These are phyloP conservation scores for Podochytrium sp. DNA, from an alignment of 192 early-diverging fungal species.

Conservation along the genomic window DNA sequence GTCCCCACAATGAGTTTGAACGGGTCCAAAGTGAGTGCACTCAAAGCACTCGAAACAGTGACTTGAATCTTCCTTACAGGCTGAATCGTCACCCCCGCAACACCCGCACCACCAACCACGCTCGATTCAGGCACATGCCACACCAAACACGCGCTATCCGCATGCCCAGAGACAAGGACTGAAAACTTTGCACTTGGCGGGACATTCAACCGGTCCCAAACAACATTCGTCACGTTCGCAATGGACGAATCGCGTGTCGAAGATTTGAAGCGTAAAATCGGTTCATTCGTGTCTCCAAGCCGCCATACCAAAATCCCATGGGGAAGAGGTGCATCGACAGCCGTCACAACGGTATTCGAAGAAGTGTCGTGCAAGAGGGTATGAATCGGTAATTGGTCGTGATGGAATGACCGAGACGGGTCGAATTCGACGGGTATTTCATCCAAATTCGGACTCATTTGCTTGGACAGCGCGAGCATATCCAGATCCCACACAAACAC, in stretches of 20 bases:
- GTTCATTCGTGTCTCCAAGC: neutral
- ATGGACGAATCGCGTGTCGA: neutral
- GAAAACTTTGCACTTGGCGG: neutral
- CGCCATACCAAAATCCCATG: neutral
- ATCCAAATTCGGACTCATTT: neutral
- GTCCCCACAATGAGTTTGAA: constrained; percentile 28
- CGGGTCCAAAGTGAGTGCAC: constrained; percentile 15
- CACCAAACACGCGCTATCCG: neutral
- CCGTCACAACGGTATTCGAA: neutral
- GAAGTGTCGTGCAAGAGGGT: constrained; percentile 10
- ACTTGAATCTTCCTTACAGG: constrained; percentile 20
- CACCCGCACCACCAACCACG: neutral
- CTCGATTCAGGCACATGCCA: constrained; percentile 27
- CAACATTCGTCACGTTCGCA: neutral
- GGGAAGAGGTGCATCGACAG: neutral
- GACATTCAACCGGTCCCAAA: constrained; percentile 20
- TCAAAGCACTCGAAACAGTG: constrained; percentile 13
- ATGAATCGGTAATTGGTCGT: constrained; percentile 8
- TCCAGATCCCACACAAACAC: constrained; percentile 22
- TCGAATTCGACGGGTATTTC: neutral
- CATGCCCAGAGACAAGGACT: constrained; percentile 8
- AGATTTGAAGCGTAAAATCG: neutral
- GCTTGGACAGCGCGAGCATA: neutral
- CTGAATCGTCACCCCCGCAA: neutral
- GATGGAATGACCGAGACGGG: neutral